A percentile compares a stretch with the other conserved stretches of the same genome.
Conservation (phyloP, 331 rosid species). For the Quercus phellos region DNA sequence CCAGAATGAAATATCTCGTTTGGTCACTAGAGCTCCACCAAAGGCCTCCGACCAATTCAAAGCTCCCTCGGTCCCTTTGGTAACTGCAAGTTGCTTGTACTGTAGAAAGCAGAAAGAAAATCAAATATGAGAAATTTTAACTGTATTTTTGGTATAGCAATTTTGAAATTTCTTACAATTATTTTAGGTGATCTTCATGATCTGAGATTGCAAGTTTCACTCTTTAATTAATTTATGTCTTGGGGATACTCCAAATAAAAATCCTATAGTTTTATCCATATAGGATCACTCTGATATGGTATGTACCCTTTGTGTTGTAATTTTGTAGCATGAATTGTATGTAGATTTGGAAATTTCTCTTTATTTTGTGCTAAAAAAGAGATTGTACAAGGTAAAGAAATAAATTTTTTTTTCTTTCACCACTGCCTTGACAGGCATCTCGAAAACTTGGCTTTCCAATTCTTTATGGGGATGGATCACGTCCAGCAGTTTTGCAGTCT, state of each 20-base stretch:
- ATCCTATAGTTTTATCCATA: neutral
- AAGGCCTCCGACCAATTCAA: no score
- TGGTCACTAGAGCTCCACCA: no score
- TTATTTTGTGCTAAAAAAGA: neutral
- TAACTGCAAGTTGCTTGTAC: no score
- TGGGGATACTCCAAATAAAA: no score
- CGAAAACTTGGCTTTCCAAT: slow-evolving; percentile 81
- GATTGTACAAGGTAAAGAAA: neutral
- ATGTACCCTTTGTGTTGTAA: neutral
- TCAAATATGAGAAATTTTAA: no score
- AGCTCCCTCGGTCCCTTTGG: no score
- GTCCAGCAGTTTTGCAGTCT: slow-evolving; percentile 80
- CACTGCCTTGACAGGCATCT: slow-evolving; percentile 48
- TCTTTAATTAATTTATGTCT: neutral
- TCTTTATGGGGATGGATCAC: slow-evolving; percentile 90
- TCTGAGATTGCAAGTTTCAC: no score
- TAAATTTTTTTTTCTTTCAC: neutral
- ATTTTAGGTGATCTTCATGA: no score
- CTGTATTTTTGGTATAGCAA: no score
- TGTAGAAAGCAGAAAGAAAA: no score
- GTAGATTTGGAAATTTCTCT: neutral
- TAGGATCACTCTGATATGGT: neutral
- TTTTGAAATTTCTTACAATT: no score
- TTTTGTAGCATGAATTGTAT: neutral
- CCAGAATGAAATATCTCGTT: no score